Base-by-base conservation (phyloP, 1,284 basidiomycete species). In the Termitomyces sp. region DNA sequence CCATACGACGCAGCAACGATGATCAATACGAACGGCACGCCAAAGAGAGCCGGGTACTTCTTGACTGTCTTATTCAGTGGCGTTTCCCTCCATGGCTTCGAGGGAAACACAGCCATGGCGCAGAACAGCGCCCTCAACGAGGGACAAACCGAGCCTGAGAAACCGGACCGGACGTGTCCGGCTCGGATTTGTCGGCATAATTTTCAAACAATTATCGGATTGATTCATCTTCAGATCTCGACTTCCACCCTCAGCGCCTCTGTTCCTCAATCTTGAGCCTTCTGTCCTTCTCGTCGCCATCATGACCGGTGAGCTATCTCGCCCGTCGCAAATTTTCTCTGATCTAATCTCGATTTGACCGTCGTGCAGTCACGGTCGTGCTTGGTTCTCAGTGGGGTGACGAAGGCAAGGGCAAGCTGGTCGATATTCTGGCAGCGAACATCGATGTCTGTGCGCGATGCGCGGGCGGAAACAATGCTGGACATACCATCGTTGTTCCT, bases 381-480 rank as follows among this genome's bases (percentile, higher is more conserved):
- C 83, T 95, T 60, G 93, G 93, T 47, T 76, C 92, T 57, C 94
- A 97, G 68, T 97, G 94, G 94, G 94, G 94, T 58, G 94, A 96
- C 73, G 93, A 96, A 73, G 93, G 94, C 64, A 97, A 97, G 72
- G 94, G 94, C 46, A 96, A 98, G 74, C 85, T 98, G 58, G 94
- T 95, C 58, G 93, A 99, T 72, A 88, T 97, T 68, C 79, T 97
- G 63, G 82, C 92, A 45, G 90, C 88, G 19, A 84, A 96, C 53
- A 83, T 86, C 63, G 96, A 99, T 70, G 74, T 99, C 67, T 98
- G 95, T 67, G 96, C 95, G 34, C 84, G 96, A 46, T 98, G 94
- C 71, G 96, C 96, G 5, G 96, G 96, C 28, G 97, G 96, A 17
- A 98, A 98, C 78, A 99, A 99, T 70, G 96, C 96, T 41, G 97